phyloP scores from a whole-genome alignment of 768 basidiomycete species.

The Termitomyces sp. region DNA sequence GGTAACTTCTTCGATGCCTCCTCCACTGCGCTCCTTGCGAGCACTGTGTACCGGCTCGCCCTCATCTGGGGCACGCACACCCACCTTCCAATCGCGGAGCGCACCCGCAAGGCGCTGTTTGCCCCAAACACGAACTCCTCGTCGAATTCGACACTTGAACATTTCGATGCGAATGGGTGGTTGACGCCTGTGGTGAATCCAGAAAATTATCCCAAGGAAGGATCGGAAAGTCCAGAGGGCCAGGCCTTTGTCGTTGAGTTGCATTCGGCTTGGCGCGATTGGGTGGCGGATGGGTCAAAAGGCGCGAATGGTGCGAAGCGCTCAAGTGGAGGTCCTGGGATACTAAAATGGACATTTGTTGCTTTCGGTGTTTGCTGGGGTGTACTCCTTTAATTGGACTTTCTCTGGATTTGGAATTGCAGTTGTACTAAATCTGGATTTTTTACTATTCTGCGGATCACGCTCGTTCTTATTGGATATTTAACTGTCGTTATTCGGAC shows the following conservation, averaged over 20 bases:
- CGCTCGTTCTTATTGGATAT: not conserved
- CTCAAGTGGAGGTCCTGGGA: not conserved
- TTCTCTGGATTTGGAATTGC: not conserved
- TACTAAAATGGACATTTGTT: not conserved
- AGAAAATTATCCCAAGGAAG: conserved; percentile 39
- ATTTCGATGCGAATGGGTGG: conserved; percentile 61
- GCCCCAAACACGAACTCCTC: conserved; percentile 13
- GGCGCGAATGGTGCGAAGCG: conserved; percentile 39
- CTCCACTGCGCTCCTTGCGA: conserved; percentile 69
- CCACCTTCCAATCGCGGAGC: conserved; percentile 54
- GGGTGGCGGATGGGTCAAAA: conserved; percentile 50
- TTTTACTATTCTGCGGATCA: not conserved
- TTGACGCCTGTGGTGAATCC: conserved; percentile 76
- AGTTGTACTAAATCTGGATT: not conserved
- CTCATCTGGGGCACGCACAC: conserved; percentile 43
- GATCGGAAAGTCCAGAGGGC: conserved; percentile 62
- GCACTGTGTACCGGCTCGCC: conserved; percentile 71
- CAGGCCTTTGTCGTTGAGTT: conserved; percentile 77
- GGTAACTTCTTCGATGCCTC: conserved; percentile 68
- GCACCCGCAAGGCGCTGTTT: conserved; percentile 36
- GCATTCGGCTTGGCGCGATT: conserved; percentile 73
- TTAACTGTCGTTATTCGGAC: not conserved
- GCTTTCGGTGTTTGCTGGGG: conserved; percentile 4
- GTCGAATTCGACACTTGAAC: conserved; percentile 23
- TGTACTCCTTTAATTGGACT: conserved; percentile 1